phyloP scores from a whole-genome alignment of 805 yeast species.

The Candida qinlingensis region DNA sequence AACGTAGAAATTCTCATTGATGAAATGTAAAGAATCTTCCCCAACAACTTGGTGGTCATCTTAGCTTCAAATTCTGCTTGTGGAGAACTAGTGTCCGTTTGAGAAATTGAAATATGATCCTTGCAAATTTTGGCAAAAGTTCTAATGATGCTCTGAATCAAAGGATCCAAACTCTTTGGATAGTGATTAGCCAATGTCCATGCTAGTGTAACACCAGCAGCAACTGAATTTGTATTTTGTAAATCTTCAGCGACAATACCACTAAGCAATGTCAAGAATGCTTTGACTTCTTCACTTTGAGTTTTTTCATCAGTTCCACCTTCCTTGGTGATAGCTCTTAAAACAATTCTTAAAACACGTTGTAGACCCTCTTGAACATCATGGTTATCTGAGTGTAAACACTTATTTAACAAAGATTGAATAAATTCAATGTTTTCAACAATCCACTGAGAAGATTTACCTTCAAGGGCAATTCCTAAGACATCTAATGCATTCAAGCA shows the following conservation, averaged over 20 bases:
- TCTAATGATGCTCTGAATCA: constrained; percentile 74
- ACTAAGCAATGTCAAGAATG: constrained; percentile 55
- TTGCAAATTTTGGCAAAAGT: constrained; percentile 86
- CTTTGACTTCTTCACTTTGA: constrained; percentile 55
- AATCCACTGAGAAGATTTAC: constrained; percentile 77
- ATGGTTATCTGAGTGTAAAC: constrained; percentile 75
- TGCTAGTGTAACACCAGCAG: constrained; percentile 79
- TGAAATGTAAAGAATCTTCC: constrained; percentile 70
- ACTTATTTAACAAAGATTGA: constrained; percentile 71
- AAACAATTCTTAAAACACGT: constrained; percentile 62
- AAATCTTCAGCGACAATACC: constrained; percentile 77
- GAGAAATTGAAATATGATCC: constrained; percentile 66
- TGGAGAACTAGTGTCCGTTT: constrained; percentile 31
- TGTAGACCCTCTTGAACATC: constrained; percentile 84
- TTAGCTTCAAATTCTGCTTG: constrained; percentile 65
- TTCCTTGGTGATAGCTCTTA: constrained; percentile 57
- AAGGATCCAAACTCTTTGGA: constrained; percentile 69
- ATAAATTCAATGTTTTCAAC: constrained; percentile 62
- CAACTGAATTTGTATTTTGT: constrained; percentile 63
- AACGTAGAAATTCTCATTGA: constrained; percentile 77
- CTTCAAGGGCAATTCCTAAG: constrained; percentile 72
- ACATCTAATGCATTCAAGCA: constrained; percentile 91
- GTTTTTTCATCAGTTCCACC: constrained; percentile 42
- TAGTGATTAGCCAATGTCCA: constrained; percentile 77
- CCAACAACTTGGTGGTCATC: constrained; percentile 71